Percentiles rank a stretch among this genome's conserved stretches.
phyloP scores from a whole-genome alignment of 2,329 filamentous ascomycete genomes.

The Colletotrichum higginsianum region DNA sequence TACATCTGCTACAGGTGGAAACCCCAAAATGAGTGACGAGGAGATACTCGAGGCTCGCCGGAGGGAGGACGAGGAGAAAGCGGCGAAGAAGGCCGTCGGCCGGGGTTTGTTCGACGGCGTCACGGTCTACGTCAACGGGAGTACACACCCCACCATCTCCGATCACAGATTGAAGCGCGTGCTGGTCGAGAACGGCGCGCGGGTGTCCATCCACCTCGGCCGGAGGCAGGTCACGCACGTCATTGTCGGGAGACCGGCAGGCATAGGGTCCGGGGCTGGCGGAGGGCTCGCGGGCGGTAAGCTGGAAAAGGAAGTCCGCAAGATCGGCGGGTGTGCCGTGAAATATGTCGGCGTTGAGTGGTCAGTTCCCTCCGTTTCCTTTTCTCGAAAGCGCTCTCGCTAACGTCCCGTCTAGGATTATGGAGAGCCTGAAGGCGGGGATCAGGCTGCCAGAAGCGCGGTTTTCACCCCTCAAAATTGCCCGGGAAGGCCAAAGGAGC shows the following conservation, averaged over 20 bases:
- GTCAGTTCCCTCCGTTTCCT: conserved; percentile 60
- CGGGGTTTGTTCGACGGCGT: conserved; percentile 77
- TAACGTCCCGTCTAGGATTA: conserved; percentile 67
- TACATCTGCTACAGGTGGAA: conserved; percentile 5
- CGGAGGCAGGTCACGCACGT: conserved; percentile 87
- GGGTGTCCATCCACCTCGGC: conserved; percentile 78
- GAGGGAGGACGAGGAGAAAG: conserved; percentile 67
- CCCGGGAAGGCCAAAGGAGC: conserved; percentile 74
- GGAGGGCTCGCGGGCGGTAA: conserved; percentile 85
- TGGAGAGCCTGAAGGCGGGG: conserved; percentile 86
- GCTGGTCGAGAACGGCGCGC: conserved; percentile 81
- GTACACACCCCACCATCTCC: conserved; percentile 83
- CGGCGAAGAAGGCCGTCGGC: conserved; percentile 46
- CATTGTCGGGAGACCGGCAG: conserved; percentile 77
- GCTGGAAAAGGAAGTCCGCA: conserved; percentile 83
- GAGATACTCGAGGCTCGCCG: conserved; percentile 50
- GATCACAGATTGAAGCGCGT: conserved; percentile 89
- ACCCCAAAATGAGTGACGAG: conserved; percentile 46
- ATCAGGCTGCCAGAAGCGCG: conserved; percentile 81
- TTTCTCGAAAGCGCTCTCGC: background rate
- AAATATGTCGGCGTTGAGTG: conserved; percentile 88
- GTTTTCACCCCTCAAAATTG: conserved; percentile 76
- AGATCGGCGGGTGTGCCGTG: conserved; percentile 76
- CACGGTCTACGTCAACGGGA: conserved; percentile 89
- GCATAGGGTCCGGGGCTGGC: conserved; percentile 69